A percentile compares a stretch with the other conserved stretches of the same genome.
These are phyloP conservation scores for Pleurozium schreberi DNA, from an alignment of 225 moss, liverwort and hornwort species.

Conservation along the genomic window DNA sequence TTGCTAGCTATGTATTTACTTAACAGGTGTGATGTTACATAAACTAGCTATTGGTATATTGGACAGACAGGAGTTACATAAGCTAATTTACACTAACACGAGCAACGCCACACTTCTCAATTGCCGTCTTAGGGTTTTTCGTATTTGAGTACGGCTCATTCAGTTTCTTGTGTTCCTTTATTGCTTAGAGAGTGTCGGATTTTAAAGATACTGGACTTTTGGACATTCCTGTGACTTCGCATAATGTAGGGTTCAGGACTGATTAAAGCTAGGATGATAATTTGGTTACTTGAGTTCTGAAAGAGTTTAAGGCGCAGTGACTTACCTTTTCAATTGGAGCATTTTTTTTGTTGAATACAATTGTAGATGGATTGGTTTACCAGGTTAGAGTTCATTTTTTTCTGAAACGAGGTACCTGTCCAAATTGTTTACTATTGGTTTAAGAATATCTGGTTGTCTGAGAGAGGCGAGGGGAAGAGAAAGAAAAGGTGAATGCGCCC, in stretches of 20 bases:
- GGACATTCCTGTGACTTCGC: neutral
- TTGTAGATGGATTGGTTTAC: neutral
- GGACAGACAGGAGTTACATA: no score
- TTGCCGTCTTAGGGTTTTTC: neutral
- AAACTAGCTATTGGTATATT: no score
- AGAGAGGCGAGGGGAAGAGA: no score
- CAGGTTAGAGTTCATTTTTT: neutral
- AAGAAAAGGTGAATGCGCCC: no score
- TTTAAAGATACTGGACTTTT: neutral
- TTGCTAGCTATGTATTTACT: no score
- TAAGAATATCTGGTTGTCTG: no score
- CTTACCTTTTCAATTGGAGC: neutral
- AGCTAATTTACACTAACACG: no score
- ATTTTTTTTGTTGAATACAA: neutral
- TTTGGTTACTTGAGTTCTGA: neutral
- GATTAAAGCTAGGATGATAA: neutral
- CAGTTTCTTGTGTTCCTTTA: neutral
- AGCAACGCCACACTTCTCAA: neutral
- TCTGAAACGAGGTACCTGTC: neutral
- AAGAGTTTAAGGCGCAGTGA: neutral
- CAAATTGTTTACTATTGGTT: neutral
- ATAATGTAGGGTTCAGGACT: slow-evolving; percentile 1
- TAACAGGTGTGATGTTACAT: no score
- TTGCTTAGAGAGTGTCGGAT: neutral
- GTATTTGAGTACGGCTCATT: neutral